Conservation (phyloP, 1,139 yeast genomes). For the Eremothecium gossypii region DNA sequence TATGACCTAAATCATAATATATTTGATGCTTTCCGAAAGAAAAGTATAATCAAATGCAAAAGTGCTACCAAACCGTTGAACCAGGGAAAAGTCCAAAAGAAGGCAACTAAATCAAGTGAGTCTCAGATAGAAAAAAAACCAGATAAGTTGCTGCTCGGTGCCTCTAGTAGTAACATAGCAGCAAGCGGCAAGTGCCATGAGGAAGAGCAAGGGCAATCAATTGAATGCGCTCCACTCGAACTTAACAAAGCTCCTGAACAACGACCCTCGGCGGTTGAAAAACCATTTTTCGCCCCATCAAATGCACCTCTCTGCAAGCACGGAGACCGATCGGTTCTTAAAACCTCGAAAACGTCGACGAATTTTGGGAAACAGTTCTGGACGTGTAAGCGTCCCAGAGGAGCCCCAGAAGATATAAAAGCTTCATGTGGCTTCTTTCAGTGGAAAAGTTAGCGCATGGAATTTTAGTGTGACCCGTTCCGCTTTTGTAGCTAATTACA, state of each 20-base stretch:
- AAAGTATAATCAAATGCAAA: background rate
- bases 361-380: slow-evolving; percentile 51
- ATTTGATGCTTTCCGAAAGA: slow-evolving; percentile 39
- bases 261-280: too few relatives aligned
- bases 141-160: too few relatives aligned
- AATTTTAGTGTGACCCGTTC: background rate
- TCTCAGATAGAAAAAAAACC: too few relatives aligned
- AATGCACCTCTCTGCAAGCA: slow-evolving; percentile 36
- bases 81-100: too few relatives aligned
- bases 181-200: too few relatives aligned
- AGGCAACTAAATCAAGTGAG: too few relatives aligned
- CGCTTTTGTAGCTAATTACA: slow-evolving; percentile 1
- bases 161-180: too few relatives aligned
- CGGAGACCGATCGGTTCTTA: slow-evolving; percentile 39
- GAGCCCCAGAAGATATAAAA: slow-evolving; percentile 22
- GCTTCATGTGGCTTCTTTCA: slow-evolving; percentile 34
- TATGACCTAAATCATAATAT: slow-evolving; percentile 47
- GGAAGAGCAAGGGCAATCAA: too few relatives aligned
- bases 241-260: too few relatives aligned
- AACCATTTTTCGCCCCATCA: too few relatives aligned
- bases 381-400: slow-evolving; percentile 41
- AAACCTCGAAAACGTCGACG: slow-evolving; percentile 39
- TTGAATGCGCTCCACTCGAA: too few relatives aligned
- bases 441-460: slow-evolving; percentile 28
- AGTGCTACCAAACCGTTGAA: too few relatives aligned